Percentiles rank a stretch among this genome's conserved stretches.
These are phyloP conservation scores for Myriosclerotinia curreyana DNA, from an alignment of 2,329 filamentous ascomycete species.

Conservation along the genomic window DNA sequence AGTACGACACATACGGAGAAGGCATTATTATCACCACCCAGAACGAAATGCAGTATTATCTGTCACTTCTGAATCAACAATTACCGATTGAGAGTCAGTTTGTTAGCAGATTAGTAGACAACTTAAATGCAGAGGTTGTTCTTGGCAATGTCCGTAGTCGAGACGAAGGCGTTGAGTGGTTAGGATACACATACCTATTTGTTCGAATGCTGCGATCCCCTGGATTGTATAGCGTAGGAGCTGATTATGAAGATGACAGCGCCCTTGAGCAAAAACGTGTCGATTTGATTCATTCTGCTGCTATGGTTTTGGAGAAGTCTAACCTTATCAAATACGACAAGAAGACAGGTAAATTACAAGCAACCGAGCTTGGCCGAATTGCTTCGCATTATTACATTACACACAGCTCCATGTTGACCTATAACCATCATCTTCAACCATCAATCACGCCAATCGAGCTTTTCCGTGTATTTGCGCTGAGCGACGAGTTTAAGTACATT, in stretches of 20 bases:
- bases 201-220: constrained; percentile 96
- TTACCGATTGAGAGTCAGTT: constrained; percentile 96
- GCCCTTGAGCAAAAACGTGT: constrained; percentile 93
- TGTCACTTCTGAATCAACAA: constrained; percentile 95
- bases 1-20: constrained; percentile 96
- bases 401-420: constrained; percentile 92
- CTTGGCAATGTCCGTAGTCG: constrained; percentile 87
- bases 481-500: constrained; percentile 98
- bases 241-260: constrained; percentile 91
- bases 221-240: constrained; percentile 89
- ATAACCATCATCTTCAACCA: constrained; percentile 92
- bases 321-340: constrained; percentile 94
- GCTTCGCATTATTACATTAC: constrained; percentile 99
- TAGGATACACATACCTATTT: constrained; percentile 97
- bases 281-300: constrained; percentile 94
- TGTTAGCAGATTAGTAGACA: constrained; percentile 88
- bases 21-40: constrained; percentile 98
- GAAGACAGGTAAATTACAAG: constrained; percentile 81
- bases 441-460: constrained; percentile 91
- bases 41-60: constrained; percentile 92
- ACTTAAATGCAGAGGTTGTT: constrained; percentile 93
- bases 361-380: constrained; percentile 91
- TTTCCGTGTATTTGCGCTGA: constrained; percentile 93
- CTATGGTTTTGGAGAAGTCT: constrained; percentile 79
- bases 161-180: constrained; percentile 98